These are phyloP conservation scores for Pilaira anomala DNA, from an alignment of 192 early-diverging fungal species.

Conservation along the genomic window DNA sequence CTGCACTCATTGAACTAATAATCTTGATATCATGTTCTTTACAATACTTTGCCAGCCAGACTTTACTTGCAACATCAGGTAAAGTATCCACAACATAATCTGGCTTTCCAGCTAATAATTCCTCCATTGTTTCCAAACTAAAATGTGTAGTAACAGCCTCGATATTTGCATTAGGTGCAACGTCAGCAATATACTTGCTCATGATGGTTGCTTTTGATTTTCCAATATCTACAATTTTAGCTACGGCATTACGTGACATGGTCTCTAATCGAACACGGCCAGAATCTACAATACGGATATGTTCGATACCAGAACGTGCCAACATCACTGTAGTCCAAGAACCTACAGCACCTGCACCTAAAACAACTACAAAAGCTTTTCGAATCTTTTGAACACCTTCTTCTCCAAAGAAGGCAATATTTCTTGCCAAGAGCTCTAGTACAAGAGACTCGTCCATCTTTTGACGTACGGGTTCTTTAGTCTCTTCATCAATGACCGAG, in stretches of 20 bases:
- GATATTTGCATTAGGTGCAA: slow-evolving; percentile 76
- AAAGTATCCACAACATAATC: slow-evolving; percentile 83
- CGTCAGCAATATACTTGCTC: slow-evolving; percentile 60
- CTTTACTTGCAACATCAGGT: slow-evolving; percentile 88
- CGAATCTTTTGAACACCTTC: slow-evolving; percentile 74
- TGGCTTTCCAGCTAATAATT: slow-evolving; percentile 59
- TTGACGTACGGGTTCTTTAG: not conserved
- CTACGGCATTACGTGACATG: slow-evolving; percentile 87
- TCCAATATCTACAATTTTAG: slow-evolving; percentile 77
- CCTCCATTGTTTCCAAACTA: slow-evolving; percentile 53
- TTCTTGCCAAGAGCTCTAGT: slow-evolving; percentile 85
- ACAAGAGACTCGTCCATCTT: slow-evolving; percentile 63
- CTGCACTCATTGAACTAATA: slow-evolving; percentile 91
- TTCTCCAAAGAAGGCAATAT: slow-evolving; percentile 87
- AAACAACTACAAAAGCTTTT: slow-evolving; percentile 80
- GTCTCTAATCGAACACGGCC: slow-evolving; percentile 82
- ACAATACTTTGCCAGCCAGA: slow-evolving; percentile 83
- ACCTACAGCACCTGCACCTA: slow-evolving; percentile 92
- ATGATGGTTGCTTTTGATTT: slow-evolving; percentile 76
- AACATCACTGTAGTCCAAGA: slow-evolving; percentile 89
- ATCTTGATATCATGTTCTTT: slow-evolving; percentile 63
- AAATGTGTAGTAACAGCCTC: slow-evolving; percentile 75
- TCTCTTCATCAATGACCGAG: not conserved
- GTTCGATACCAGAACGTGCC: slow-evolving; percentile 80
- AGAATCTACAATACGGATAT: slow-evolving; percentile 88